Evolutionary conservation across 306 rosid genomes (phyloP), one percentile per base, ranked within the genome.

Genomic region (Quercus alba): DNA sequence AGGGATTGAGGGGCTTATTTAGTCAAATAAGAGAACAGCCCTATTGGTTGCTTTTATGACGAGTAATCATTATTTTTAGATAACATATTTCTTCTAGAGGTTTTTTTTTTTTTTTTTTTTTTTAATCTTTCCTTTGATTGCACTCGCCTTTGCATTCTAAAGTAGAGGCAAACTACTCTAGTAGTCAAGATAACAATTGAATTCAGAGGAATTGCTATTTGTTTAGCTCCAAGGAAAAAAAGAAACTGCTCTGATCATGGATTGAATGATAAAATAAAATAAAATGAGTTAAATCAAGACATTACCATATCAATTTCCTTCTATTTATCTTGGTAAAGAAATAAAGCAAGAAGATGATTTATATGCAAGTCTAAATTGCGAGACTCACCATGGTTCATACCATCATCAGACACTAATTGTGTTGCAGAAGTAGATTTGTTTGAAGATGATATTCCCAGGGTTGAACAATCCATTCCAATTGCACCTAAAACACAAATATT

Each of bases 401-500:
- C 59, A 19, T 52, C 77, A 14, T 75, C 89, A 63, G 83, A 58
- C 44, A 38, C 9, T 58, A 84, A 58, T 9, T 93, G 87, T 20
- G 89, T 73, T 13, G 86, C 18, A 74, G 96, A n/a, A 17, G 81
- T 20, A 31, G 94, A 68, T 68, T 82, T 57, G 75, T 89, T 90
- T 72, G 75, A 5, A 20, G 80, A 0, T 25, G 89, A 70, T 78
- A 94, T 84, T 74, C 97, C 98, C 74, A 94, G 92, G 70, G 84
- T 84, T 55, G 82, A 63, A 72, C 97, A 94, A 70, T 86, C 93
- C 83, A 86, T 17, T 76, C 94, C 94, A 74, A 92, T 64, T 79
- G 92, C 62, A 83, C 97, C 98, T 91, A 76, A 14, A 83, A 79
- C 11, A 73, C 66, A 83, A 78, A 76, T 23, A 73, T 38, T n/a